Base-by-base conservation (phyloP, 768 basidiomycete species). In the Phanerodontia chrysosporium region DNA sequence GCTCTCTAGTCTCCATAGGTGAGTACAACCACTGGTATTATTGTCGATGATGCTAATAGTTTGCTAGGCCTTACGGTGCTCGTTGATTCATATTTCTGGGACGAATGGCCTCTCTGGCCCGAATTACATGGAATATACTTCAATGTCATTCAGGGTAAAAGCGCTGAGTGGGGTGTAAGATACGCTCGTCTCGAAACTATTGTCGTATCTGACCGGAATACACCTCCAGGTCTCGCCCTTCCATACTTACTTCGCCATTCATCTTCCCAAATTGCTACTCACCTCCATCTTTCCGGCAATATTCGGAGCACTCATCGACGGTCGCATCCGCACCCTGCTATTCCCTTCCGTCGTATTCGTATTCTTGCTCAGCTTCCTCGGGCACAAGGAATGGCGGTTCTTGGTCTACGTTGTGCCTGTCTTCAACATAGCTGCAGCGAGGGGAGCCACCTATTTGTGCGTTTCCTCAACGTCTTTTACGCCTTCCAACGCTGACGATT, bases 341-440 rank as follows among this genome's bases (percentile, higher is more conserved):
- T 51, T 79, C 10, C 82, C 87, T 0, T 76, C 82, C 2, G 27
- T 85, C 4, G 58, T 67, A 0, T 90, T 88, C 60, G 67, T 92
- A 8, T 70, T 67, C 2, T 64, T 87, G 2, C 82, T 98, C 70
- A 95, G 93, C 68, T 76, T 69, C 29, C 76, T 98, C 1, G 87
- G 83, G 0, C 97, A 99, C 74, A 99, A 99, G 70, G 97, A 99
- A 73, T 99, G 97, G 97, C 83, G 97, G 7, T 99, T 99, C 72
- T 77, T 98, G 58, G 80, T 93, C 8, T 98, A 98, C 67, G 80
- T 85, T 18, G 82, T 98, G 0, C 95, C 95, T 0, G 68, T 84
- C 1, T 76, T 93, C 71, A 96, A 97, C 65, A 71, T 95, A 2
- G 83, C 87, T 1, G 93, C 90, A 1, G 87, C 94, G 0, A 71